Percentiles rank a stretch among this genome's conserved stretches.
Evolutionary conservation across 805 yeast genomes (phyloP).

Genomic region (Saccharomycopsis javanensis): DNA sequence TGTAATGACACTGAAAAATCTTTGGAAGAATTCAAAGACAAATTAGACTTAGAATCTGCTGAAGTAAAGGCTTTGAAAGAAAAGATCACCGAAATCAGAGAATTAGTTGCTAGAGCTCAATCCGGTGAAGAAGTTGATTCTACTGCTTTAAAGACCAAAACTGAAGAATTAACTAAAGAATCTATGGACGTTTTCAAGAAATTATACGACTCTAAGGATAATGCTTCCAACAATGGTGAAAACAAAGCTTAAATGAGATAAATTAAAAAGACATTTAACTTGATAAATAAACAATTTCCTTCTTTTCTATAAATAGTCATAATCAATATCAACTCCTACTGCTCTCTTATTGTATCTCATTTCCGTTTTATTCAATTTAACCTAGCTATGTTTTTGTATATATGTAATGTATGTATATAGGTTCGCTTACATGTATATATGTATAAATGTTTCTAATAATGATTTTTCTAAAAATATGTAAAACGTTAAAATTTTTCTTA

Average conservation of each 20-base stretch:
- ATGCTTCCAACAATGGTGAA: constrained; percentile 8
- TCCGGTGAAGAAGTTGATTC: constrained; percentile 56
- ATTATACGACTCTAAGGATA: constrained; percentile 32
- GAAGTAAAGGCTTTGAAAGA: constrained; percentile 47
- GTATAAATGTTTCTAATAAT: not conserved
- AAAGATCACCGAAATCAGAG: constrained; percentile 57
- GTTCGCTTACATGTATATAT: constrained; percentile 1
- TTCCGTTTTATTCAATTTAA: not conserved
- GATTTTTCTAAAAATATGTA: not conserved
- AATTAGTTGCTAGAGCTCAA: constrained; percentile 62
- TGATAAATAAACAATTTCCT: constrained; percentile 1
- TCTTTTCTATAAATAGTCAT: constrained; percentile 2
- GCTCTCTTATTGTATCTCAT: not conserved
- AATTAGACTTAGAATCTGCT: constrained; percentile 38
- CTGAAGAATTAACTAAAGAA: constrained; percentile 74
- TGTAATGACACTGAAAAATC: constrained; percentile 82
- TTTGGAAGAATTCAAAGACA: constrained; percentile 64
- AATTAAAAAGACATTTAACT: not conserved
- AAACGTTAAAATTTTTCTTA: no score
- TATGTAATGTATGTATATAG: constrained; percentile 1
- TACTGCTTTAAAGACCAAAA: constrained; percentile 62
- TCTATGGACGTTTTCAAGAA: constrained; percentile 77
- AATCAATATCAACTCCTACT: not conserved
- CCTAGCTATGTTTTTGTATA: not conserved
- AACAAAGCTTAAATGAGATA: constrained; percentile 2